Conservation (phyloP, 805 yeast genomes). For the Lipomyces yamadae region DNA sequence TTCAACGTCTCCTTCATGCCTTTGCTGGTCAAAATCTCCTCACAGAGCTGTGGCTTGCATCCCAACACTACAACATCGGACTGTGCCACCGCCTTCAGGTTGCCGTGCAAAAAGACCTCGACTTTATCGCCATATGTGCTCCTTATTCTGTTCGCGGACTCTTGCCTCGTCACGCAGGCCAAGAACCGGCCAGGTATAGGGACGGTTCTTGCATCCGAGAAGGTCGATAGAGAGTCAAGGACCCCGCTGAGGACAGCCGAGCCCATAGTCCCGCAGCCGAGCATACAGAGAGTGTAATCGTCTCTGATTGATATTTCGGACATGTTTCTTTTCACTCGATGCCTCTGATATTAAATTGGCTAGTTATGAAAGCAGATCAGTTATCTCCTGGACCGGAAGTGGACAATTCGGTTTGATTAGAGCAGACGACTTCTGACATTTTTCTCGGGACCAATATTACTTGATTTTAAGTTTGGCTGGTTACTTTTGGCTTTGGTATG, state of each 20-base stretch:
- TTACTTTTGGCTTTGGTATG: too few species aligned
- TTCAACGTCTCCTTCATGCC: constrained; percentile 48
- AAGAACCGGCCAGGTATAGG: constrained; percentile 72
- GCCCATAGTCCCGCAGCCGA: constrained; percentile 97
- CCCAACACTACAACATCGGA: constrained; percentile 80
- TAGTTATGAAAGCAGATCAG: too few species aligned
- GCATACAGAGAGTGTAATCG: constrained; percentile 56
- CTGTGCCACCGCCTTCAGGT: constrained; percentile 61
- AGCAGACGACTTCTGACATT: too few species aligned
- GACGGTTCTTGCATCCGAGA: constrained; percentile 41
- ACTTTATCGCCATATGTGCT: constrained; percentile 58
- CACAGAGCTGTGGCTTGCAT: constrained; percentile 84
- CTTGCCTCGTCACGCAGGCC: constrained; percentile 71
- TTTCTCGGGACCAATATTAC: too few species aligned
- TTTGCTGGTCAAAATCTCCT: constrained; percentile 61
- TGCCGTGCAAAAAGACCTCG: constrained; percentile 54
- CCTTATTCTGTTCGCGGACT: constrained; percentile 55
- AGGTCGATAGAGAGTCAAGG: constrained; percentile 50
- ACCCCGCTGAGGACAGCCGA: constrained; percentile 87
- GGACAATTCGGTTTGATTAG: too few species aligned
- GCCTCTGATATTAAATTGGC: not conserved
- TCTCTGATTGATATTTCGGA: constrained; percentile 8
- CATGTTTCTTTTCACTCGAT: not conserved
- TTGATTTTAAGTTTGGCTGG: too few species aligned
- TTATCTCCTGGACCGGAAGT: too few species aligned